Base-by-base conservation (phyloP, 2,329 filamentous ascomycete genomes). In the Penicillium sp. region DNA sequence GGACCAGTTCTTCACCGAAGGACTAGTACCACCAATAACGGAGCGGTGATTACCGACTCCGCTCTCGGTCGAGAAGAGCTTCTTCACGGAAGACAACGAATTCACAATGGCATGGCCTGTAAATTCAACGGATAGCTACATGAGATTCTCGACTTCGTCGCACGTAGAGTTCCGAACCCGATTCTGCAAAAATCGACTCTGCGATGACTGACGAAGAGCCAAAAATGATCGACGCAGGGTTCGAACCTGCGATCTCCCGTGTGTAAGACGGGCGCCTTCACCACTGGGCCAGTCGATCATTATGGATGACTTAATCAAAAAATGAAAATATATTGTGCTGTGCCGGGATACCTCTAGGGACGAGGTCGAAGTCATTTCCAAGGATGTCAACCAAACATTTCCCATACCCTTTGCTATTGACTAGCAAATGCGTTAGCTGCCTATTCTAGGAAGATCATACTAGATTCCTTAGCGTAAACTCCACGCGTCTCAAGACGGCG, bases 181-280 rank as follows among this genome's bases (percentile, higher is more conserved):
- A 30, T 30, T 10, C 2, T 30, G 25, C 45, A 48, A 48, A 46
- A 48, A 48, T 22, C 2, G n/a, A 49, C 13, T 6, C 5, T n/a
- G 22, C 22, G 28, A 6, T 28, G 10, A 11, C 4, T n/a, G 13
- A 4, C 35, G 6, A 16, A 8, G 11, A 13, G 52, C 13, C 19
- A 52, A 56, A 57, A 59, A 48, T 66, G 66, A 65, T 67, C 63
- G 61, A 65, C 61, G 65, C 65, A 67, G 65, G 65, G 65, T 65
- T 67, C 65, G 65, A 67, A 67, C 65, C 65, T 67, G 65, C 65
- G 65, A 65, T 65, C 65, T 67, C 64, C 61, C 65, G 65, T 62
- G 65, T 67, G 65, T 67, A 67, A 67, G 59, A 62, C 65, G 65
- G 61, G 64, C 63, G 65, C 65, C 63, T 64, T 67, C 33, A 67